Evolutionary conservation across 1,284 basidiomycete genomes (phyloP).

Genomic region (Malassezia obtusa): DNA sequence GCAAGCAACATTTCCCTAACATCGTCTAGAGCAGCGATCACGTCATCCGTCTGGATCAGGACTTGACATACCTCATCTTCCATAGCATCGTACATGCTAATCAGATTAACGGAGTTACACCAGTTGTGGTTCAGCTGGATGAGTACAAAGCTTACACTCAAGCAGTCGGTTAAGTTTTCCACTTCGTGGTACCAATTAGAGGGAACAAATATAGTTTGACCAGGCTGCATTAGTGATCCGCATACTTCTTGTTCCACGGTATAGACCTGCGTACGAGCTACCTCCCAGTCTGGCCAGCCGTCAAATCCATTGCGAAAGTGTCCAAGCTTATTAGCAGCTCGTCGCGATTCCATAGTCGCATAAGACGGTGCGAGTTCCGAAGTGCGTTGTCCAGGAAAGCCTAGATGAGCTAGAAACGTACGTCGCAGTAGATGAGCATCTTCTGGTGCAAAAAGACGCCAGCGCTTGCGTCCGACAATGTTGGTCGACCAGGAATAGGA

Average conservation of each 20-base stretch:
- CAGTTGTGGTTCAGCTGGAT: constrained; percentile 48
- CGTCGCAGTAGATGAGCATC: constrained; percentile 38
- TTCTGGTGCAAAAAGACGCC: constrained; percentile 54
- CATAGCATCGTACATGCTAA: constrained; percentile 51
- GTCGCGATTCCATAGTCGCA: constrained; percentile 20
- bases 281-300: constrained; percentile 20
- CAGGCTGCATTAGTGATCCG: constrained; percentile 7
- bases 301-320: constrained; percentile 5
- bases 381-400: constrained; percentile 33
- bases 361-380: constrained; percentile 33
- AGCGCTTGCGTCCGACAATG: constrained; percentile 53
- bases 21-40: constrained; percentile 51
- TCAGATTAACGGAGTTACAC: constrained; percentile 52
- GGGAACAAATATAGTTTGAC: constrained; percentile 41
- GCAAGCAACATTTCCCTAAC: constrained; percentile 49
- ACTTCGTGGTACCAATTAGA: constrained; percentile 47
- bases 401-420: constrained; percentile 18
- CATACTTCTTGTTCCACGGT: constrained; percentile 11
- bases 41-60: constrained; percentile 25
- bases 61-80: constrained; percentile 34
- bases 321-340: constrained; percentile 27
- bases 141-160: constrained; percentile 15
- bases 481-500: constrained; percentile 57
- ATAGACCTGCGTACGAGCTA: constrained; percentile 11
- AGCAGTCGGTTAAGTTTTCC: constrained; percentile 40